phyloP scores from a whole-genome alignment of 2,329 filamentous ascomycete species.

The Amylocarpus encephaloides region DNA sequence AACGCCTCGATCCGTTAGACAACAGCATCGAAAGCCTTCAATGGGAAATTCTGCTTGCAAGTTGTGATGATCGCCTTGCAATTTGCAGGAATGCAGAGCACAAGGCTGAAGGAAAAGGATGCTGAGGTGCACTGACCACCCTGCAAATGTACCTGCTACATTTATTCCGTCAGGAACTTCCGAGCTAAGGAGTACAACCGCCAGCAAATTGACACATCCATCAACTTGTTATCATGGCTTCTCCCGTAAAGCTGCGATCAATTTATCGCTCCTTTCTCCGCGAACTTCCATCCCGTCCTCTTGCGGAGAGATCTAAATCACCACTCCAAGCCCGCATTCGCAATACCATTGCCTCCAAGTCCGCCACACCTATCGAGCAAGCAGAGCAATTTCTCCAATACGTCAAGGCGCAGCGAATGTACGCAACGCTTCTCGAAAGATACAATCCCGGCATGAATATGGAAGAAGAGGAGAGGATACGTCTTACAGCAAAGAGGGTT shows the following conservation, averaged over 20 bases:
- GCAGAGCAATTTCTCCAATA: constrained; percentile 78
- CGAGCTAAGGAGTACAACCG: neutral
- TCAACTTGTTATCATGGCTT: constrained; percentile 20
- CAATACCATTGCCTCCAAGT: constrained; percentile 45
- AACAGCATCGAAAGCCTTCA: no score
- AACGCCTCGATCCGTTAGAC: no score
- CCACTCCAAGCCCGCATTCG: constrained; percentile 66
- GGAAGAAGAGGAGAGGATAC: constrained; percentile 76
- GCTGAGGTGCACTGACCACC: neutral
- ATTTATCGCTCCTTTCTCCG: constrained; percentile 85
- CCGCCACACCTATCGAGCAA: constrained; percentile 37
- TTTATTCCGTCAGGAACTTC: constrained; percentile 2
- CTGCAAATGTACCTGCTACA: no score
- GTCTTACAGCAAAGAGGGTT: constrained; percentile 77
- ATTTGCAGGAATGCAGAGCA: neutral
- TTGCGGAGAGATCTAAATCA: constrained; percentile 47
- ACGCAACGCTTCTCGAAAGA: constrained; percentile 73
- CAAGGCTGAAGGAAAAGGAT: constrained; percentile 1
- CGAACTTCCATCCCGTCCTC: constrained; percentile 71
- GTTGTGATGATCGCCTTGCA: no score
- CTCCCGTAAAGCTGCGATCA: constrained; percentile 54
- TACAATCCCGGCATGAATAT: constrained; percentile 93
- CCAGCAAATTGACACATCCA: neutral
- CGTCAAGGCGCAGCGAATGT: constrained; percentile 76
- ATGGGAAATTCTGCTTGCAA: no score